Evolutionary conservation across 1,139 yeast genomes (phyloP), one percentile per base, ranked within the genome.

Genomic region (Lodderomyces orthopsilosis): DNA sequence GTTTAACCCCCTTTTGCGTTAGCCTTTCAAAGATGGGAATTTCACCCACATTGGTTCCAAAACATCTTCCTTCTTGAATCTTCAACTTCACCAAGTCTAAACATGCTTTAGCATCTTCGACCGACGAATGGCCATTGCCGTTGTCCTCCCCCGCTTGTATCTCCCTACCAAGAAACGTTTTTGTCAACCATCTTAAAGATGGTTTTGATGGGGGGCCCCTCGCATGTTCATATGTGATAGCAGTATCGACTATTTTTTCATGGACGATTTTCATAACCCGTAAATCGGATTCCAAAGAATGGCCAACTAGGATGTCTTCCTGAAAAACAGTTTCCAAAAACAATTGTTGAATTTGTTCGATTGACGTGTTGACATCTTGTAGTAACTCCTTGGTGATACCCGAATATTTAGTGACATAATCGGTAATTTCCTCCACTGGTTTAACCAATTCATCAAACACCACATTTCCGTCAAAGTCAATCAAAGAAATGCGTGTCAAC

Each of bases 21-120:
- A 70, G 50, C 35, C 61, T 57, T 22, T 63, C 58, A 47, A 67
- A 62, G 3, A 70, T 48, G 6, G 68, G 51, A 0, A 56, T 52
- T 28, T 65, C 78, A 46, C 69, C 64, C 38, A 72, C 52, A 44
- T 72, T 70, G 24, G 67, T 62, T 0, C 98, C 98, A 61, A 76
- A 85, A 4, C 74, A 65, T 6, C 64, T 60, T 1, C 97, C 97
- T 45, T 82, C 78, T 3, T 69, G 59, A 12, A 90, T 66, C 56
- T 91, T 90, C 49, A 81, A 54, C 52, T 86, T 81, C 0, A 87
- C 79, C 41, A 93, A 70, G 47, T 88, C 91, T 55, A 91, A 67
- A 56, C 96, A 88, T 0, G 96, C 83, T 32, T 61, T 61, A 6
- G 96, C 87, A 59, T 93, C 98, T 58, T 89, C 96, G 1, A 84